Conservation (phyloP, 208 protist genomes). For the Leishmania aethiopica region DNA sequence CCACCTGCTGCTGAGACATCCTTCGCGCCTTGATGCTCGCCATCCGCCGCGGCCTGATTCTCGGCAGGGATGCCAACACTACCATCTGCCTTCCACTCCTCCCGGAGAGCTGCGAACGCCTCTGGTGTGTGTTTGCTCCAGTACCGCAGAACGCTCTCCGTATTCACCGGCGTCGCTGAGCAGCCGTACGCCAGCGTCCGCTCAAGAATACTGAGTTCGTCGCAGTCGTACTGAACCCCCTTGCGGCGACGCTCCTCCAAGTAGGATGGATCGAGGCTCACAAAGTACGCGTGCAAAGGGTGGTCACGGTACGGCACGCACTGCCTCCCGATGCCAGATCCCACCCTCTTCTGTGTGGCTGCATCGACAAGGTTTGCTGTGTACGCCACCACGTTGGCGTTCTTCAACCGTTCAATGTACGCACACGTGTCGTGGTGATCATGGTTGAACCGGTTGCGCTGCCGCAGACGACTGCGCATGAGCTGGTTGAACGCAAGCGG, state of each 20-base stretch:
- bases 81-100: conserved; percentile 10
- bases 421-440: conserved; percentile 80
- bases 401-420: conserved; percentile 85
- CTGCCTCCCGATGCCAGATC: conserved; percentile 35
- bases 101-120: conserved; percentile 17
- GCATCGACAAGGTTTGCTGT: conserved; percentile 43
- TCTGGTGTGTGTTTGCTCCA: conserved; percentile 26
- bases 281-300: conserved; percentile 75
- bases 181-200: conserved; percentile 80
- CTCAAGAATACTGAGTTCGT: conserved; percentile 74
- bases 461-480: conserved; percentile 35
- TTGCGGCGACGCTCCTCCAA: conserved; percentile 50
- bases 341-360: conserved; percentile 17
- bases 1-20: background rate
- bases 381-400: conserved; percentile 82
- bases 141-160: conserved; percentile 19
- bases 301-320: conserved; percentile 41
- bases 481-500: conserved; percentile 44
- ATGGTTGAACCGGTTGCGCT: conserved; percentile 64
- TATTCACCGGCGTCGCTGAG: conserved; percentile 37
- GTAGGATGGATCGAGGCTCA: conserved; percentile 71
- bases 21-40: background rate
- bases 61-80: conserved; percentile 1
- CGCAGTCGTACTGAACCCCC: conserved; percentile 47
- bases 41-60: background rate